phyloP scores from a whole-genome alignment of 2,329 filamentous ascomycete genomes.

The Clonostachys sp. region DNA sequence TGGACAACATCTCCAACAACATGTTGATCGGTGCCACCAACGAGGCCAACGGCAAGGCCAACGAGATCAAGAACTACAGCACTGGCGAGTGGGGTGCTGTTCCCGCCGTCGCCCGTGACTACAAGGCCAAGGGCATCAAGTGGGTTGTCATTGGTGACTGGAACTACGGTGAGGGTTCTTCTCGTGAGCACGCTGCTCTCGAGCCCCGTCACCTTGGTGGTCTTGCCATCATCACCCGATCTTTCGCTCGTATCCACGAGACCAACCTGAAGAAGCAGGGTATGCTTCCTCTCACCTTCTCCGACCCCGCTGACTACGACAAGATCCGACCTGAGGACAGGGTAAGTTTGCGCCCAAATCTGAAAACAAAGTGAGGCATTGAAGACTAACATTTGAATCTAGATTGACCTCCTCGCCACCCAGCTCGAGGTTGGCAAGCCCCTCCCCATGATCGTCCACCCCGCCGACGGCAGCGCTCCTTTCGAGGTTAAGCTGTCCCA shows the following conservation, averaged over 20 bases:
- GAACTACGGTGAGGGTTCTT: constrained; percentile 98
- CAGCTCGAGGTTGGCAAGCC: constrained; percentile 91
- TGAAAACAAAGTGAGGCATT: not conserved
- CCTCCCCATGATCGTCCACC: constrained; percentile 86
- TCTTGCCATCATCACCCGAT: constrained; percentile 91
- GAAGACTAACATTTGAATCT: constrained; percentile 12
- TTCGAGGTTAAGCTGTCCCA: constrained; percentile 85
- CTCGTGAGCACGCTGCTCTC: constrained; percentile 95
- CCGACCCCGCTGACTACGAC: constrained; percentile 93
- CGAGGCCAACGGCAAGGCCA: constrained; percentile 91
- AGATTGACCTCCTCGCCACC: constrained; percentile 81
- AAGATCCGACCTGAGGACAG: constrained; percentile 92
- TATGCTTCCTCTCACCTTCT: constrained; percentile 97
- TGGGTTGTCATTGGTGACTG: constrained; percentile 99
- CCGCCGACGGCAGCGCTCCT: constrained; percentile 68
- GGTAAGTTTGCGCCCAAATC: constrained; percentile 29
- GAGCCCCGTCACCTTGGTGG: constrained; percentile 97
- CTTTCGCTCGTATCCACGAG: constrained; percentile 99
- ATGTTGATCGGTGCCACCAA: constrained; percentile 98
- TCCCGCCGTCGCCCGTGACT: constrained; percentile 91
- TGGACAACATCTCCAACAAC: constrained; percentile 99
- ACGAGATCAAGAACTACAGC: constrained; percentile 92
- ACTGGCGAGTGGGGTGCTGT: constrained; percentile 83
- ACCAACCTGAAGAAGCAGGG: constrained; percentile 99
- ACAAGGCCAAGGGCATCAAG: constrained; percentile 93